Evolutionary conservation across 768 basidiomycete species (phyloP).

Genomic region (Cubamyces sp.): DNA sequence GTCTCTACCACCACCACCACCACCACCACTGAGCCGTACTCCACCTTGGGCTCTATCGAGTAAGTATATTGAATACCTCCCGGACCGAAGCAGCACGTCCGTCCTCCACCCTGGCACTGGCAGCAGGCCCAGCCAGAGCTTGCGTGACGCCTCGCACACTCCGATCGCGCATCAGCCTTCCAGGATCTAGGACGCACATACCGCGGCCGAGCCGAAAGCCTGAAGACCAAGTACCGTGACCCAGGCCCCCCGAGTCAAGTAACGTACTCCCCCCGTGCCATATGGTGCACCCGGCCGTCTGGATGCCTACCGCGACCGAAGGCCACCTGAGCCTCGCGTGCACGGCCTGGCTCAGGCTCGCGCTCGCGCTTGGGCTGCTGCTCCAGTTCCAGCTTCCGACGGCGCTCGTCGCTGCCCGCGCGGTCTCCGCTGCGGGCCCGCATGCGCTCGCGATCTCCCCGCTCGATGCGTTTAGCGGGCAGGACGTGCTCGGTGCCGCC

Average conservation of each 20-base stretch:
- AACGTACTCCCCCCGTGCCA: not conserved
- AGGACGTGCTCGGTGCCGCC: not conserved
- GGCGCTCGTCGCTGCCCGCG: not conserved
- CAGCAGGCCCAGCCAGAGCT: not conserved
- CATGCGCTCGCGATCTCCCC: not conserved
- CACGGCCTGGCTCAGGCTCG: not conserved
- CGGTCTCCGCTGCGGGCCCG: not conserved
- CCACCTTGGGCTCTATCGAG: too few species aligned
- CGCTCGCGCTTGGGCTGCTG: constrained; percentile 3
- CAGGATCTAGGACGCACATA: not conserved
- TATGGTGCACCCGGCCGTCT: too few species aligned
- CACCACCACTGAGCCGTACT: too few species aligned
- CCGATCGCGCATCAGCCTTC: constrained; percentile 14
- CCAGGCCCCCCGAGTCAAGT: not conserved
- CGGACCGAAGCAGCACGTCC: too few species aligned
- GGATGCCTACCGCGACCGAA: too few species aligned
- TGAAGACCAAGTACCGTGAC: constrained; percentile 5
- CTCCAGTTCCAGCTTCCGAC: not conserved
- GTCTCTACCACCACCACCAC: too few species aligned
- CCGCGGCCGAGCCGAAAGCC: too few species aligned
- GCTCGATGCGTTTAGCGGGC: not conserved
- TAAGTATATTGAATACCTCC: too few species aligned
- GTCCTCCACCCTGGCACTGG: too few species aligned
- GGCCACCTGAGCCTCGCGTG: too few species aligned
- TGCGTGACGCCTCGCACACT: constrained; percentile 1